Conservation (phyloP, 2,329 filamentous ascomycete genomes). For the Blastomyces emzantsi region DNA sequence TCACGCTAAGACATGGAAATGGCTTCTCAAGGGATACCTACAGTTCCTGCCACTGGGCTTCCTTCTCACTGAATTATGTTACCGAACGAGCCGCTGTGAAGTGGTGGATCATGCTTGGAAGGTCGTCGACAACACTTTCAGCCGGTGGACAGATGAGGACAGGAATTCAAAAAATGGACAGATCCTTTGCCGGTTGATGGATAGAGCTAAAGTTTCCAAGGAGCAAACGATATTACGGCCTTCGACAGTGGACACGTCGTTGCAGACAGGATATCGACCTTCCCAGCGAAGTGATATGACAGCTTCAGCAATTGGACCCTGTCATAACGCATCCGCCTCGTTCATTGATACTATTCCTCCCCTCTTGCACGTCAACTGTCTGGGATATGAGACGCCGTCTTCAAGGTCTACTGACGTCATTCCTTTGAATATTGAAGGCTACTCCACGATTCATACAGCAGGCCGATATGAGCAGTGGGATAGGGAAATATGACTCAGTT, state of each 20-base stretch:
- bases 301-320: background rate
- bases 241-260: background rate
- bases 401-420: background rate
- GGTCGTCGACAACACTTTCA: background rate
- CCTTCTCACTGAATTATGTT: constrained; percentile 12
- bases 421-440: background rate
- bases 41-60: constrained; percentile 17
- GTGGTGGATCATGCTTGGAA: background rate
- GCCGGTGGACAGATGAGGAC: constrained; percentile 4
- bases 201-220: background rate
- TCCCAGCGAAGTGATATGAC: background rate
- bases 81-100: background rate
- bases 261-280: background rate
- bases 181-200: constrained; percentile 2
- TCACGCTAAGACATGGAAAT: constrained; percentile 16
- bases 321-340: background rate
- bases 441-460: background rate
- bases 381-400: background rate
- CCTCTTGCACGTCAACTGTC: background rate
- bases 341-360: background rate
- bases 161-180: constrained; percentile 8
- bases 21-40: constrained; percentile 17
- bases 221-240: background rate
- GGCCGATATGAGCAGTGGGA: background rate
- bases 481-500: background rate